phyloP scores from a whole-genome alignment of 371 early-diverging fungal species.

The Mucor mucedo region DNA sequence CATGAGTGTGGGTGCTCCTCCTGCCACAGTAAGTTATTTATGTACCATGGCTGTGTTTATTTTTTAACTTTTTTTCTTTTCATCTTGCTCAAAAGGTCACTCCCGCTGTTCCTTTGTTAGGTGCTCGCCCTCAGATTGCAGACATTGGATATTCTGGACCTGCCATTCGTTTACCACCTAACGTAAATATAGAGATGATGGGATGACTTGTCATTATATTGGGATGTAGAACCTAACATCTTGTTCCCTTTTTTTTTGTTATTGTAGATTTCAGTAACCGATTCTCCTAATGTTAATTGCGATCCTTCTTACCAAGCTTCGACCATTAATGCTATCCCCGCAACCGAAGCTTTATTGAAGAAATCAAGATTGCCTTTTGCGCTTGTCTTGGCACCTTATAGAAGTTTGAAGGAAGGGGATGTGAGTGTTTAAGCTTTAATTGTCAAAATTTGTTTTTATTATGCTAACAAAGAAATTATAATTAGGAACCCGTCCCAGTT shows the following conservation, averaged over 20 bases:
- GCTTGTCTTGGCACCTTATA: conserved; percentile 86
- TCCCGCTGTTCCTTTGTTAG: conserved; percentile 54
- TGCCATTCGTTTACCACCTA: conserved; percentile 61
- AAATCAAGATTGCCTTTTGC: conserved; percentile 91
- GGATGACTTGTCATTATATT: background rate
- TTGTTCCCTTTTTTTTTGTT: background rate
- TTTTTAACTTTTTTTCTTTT: conserved; percentile 7
- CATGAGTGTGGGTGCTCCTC: conserved; percentile 37
- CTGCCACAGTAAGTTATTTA: conserved; percentile 20
- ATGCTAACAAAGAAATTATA: background rate
- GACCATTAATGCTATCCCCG: conserved; percentile 90
- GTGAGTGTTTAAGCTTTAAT: conserved; percentile 29
- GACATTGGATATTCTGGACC: conserved; percentile 63
- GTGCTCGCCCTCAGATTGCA: conserved; percentile 62
- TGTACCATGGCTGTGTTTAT: background rate
- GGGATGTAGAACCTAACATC: background rate
- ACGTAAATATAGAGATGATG: conserved; percentile 38
- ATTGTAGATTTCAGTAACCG: conserved; percentile 68
- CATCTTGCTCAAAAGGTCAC: conserved; percentile 21
- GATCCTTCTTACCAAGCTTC: conserved; percentile 83
- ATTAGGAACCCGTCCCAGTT: conserved; percentile 79
- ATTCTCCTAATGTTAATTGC: conserved; percentile 70
- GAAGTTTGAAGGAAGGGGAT: conserved; percentile 60
- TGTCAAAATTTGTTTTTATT: no score
- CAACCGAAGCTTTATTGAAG: conserved; percentile 75